Base-by-base conservation (phyloP, 140 eudicot genomes). In the Flaveria floridana region DNA sequence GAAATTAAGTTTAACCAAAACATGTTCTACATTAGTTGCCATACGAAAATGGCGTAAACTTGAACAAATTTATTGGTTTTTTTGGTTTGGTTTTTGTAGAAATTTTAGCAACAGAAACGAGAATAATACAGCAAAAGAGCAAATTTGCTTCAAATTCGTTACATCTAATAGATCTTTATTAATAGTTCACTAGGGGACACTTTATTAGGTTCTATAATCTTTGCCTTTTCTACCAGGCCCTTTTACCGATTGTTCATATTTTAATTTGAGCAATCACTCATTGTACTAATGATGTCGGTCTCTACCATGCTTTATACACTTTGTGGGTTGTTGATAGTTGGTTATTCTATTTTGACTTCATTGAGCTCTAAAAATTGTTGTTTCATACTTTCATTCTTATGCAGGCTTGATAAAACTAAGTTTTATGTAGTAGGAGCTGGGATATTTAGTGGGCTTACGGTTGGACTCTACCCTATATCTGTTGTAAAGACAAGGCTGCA, bases 391-490 rank as follows among this genome's bases (percentile, higher is more conserved):
- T 8, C 23, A 23, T 58, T 52, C 41, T 58, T 53, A 3, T 87
- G 87, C 89, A 94, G 99, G 94, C 99, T 94, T 78, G 97, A 94
- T 78, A 94, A 94, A 76, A 94, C 90, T 12, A 94, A 88, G 81
- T 94, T 94, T 73, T 94, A 90, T 62, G 95, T 88, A 16, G 96
- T 87, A 53, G 99, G 99, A 78, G 99, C 97, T 53, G 99, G 99
- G 59, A 83, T 94, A 47, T 94, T 94, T 65, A 78, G 95, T 3
- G 97, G 92, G 23, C 79, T 94, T 61, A 94, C 99, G 1, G 92
- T 94, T 61, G 99, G 85, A 63, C 89, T 94, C 0, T 94, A 91
- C 77, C 99, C 99, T 19, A 89, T 94, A 21, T 94, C 99, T 28
- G 95, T 94, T 48, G 96, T 94, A 30, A 94, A 94, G 80, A 94